Evolutionary conservation across 257 asterid genomes (phyloP).

Genomic region (Rhazya stricta): DNA sequence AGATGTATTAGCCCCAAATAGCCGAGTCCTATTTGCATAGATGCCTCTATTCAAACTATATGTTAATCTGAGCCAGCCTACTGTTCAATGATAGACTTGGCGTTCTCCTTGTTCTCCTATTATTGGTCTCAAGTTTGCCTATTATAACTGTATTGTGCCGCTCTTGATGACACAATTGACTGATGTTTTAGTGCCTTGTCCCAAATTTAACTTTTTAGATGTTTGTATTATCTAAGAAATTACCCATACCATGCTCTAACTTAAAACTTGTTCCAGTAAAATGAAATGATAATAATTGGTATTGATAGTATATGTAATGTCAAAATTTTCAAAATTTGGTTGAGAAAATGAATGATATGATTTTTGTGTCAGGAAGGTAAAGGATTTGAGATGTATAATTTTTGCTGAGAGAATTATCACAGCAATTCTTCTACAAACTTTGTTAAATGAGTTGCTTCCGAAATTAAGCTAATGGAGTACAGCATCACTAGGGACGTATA

Average conservation of each 20-base stretch:
- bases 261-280: neutral
- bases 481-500: no score
- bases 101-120: neutral
- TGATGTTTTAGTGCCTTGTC: neutral
- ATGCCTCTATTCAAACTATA: neutral
- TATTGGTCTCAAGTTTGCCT: neutral
- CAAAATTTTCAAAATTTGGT: neutral
- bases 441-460: constrained; percentile 62
- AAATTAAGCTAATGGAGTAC: constrained; percentile 56
- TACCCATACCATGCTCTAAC: neutral
- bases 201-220: neutral
- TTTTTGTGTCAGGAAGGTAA: constrained; percentile 40
- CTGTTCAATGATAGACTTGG: neutral
- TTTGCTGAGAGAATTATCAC: constrained; percentile 78
- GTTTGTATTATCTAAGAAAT: neutral
- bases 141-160: neutral
- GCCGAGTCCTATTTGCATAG: neutral
- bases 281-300: neutral
- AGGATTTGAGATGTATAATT: constrained; percentile 73
- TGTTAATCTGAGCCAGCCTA: neutral
- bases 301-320: neutral
- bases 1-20: neutral
- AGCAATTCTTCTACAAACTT: constrained; percentile 53
- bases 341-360: neutral
- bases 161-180: neutral